phyloP scores from a whole-genome alignment of 2,329 filamentous ascomycete species.

The Stemphylium vesicarium region DNA sequence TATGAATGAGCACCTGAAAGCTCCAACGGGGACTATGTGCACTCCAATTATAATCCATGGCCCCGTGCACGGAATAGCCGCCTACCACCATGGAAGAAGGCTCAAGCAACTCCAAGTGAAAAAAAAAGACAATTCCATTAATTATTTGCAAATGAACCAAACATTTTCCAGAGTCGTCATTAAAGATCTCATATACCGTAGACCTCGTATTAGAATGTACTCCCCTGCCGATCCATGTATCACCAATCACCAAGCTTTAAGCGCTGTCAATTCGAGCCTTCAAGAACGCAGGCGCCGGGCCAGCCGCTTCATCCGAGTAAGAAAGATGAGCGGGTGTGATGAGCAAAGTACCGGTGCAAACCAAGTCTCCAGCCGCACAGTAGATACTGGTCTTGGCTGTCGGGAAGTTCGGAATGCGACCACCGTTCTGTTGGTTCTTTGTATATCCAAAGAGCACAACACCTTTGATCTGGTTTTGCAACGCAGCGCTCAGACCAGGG shows the following conservation, averaged over 20 bases:
- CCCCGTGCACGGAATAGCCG: too few relatives aligned
- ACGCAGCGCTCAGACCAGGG: slow-evolving; percentile 27
- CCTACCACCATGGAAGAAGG: too few relatives aligned
- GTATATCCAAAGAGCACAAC: slow-evolving; percentile 50
- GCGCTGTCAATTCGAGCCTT: slow-evolving; percentile 1
- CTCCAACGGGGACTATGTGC: too few relatives aligned
- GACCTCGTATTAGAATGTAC: too few relatives aligned
- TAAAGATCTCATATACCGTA: too few relatives aligned
- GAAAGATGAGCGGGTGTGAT: slow-evolving; percentile 40
- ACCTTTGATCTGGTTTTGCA: slow-evolving; percentile 41
- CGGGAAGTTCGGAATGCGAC: slow-evolving; percentile 44
- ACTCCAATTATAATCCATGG: too few relatives aligned
- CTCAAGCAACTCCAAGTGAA: too few relatives aligned
- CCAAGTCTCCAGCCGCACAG: slow-evolving; percentile 40
- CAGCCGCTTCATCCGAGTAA: slow-evolving; percentile 33
- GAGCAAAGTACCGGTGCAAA: slow-evolving; percentile 41
- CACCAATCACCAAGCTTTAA: neutral
- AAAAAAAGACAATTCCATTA: too few relatives aligned
- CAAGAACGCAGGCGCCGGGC: slow-evolving; percentile 30
- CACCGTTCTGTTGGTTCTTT: slow-evolving; percentile 43
- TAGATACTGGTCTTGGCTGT: slow-evolving; percentile 38
- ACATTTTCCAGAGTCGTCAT: too few relatives aligned
- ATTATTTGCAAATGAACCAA: too few relatives aligned
- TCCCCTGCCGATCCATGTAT: too few relatives aligned
- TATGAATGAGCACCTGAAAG: too few relatives aligned